These are phyloP conservation scores for Rhodomyrtus tomentosa DNA, from an alignment of 345 rosid species.

Conservation along the genomic window DNA sequence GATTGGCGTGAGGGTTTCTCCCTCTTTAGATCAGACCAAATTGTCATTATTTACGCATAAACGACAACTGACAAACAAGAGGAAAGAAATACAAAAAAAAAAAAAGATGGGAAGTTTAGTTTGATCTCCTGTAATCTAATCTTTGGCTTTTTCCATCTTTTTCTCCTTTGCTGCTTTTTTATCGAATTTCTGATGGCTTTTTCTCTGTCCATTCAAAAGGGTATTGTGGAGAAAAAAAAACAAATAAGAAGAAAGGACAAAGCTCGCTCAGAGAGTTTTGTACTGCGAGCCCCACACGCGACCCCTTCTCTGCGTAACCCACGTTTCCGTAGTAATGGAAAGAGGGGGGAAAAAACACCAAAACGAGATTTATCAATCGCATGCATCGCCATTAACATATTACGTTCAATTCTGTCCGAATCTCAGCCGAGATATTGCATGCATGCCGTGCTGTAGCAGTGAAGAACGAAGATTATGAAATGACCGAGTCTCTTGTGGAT, in stretches of 20 bases:
- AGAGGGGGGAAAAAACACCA: not conserved
- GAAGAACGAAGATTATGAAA: not conserved
- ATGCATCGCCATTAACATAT: not conserved
- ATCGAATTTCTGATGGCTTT: constrained; percentile 37
- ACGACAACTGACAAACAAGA: not conserved
- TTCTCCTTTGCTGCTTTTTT: not conserved
- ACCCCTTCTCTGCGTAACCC: not conserved
- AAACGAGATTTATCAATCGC: not conserved
- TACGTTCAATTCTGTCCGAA: not conserved
- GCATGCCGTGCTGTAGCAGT: not conserved
- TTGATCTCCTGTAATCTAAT: constrained; percentile 13
- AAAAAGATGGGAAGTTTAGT: not conserved
- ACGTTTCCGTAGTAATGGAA: not conserved
- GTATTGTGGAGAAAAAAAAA: not conserved
- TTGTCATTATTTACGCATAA: not conserved
- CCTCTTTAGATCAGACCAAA: not conserved
- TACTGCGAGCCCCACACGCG: not conserved
- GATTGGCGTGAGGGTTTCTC: constrained; percentile 22
- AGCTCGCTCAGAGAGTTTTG: not conserved
- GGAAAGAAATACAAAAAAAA: not conserved
- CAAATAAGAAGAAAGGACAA: not conserved
- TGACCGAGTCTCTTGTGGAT: not conserved
- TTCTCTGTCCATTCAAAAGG: constrained; percentile 36
- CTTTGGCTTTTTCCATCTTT: not conserved
- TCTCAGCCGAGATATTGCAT: not conserved